A percentile compares a stretch with the other conserved stretches of the same genome.
Evolutionary conservation across 768 basidiomycete genomes (phyloP).

Genomic region (Guyanaporus albipodus): DNA sequence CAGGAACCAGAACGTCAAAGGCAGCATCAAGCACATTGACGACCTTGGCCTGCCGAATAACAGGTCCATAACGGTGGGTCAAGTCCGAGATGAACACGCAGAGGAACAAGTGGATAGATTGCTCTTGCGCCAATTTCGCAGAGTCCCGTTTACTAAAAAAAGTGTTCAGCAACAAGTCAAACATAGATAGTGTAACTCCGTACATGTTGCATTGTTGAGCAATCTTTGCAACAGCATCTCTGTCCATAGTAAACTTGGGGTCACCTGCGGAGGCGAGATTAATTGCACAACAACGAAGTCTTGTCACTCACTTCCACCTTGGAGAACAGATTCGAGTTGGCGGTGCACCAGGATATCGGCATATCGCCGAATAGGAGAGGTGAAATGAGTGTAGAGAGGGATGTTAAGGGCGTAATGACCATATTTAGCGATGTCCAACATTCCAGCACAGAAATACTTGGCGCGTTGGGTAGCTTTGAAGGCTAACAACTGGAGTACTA

Average conservation of each 20-base stretch:
- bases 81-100: slow-evolving; percentile 93
- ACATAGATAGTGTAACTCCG: slow-evolving; percentile 23
- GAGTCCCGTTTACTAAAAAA: slow-evolving; percentile 79
- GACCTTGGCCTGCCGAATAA: slow-evolving; percentile 92
- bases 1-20: slow-evolving; percentile 93
- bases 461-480: slow-evolving; percentile 93
- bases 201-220: slow-evolving; percentile 98
- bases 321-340: slow-evolving; percentile 87
- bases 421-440: slow-evolving; percentile 99
- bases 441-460: slow-evolving; percentile 98
- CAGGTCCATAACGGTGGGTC: slow-evolving; percentile 92
- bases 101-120: slow-evolving; percentile 92
- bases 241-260: slow-evolving; percentile 93
- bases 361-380: slow-evolving; percentile 88
- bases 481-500: slow-evolving; percentile 77
- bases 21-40: slow-evolving; percentile 96
- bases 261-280: slow-evolving; percentile 43
- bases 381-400: slow-evolving; percentile 93
- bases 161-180: slow-evolving; percentile 3
- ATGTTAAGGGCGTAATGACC: slow-evolving; percentile 86
- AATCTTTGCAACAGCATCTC: slow-evolving; percentile 95
- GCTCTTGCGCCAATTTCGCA: slow-evolving; percentile 89
- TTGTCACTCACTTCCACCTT: slow-evolving; percentile 53
- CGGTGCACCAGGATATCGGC: slow-evolving; percentile 95
- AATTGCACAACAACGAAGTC: background rate